These are phyloP conservation scores for Fusarium piperis DNA, from an alignment of 2,329 filamentous ascomycete species.

Conservation along the genomic window DNA sequence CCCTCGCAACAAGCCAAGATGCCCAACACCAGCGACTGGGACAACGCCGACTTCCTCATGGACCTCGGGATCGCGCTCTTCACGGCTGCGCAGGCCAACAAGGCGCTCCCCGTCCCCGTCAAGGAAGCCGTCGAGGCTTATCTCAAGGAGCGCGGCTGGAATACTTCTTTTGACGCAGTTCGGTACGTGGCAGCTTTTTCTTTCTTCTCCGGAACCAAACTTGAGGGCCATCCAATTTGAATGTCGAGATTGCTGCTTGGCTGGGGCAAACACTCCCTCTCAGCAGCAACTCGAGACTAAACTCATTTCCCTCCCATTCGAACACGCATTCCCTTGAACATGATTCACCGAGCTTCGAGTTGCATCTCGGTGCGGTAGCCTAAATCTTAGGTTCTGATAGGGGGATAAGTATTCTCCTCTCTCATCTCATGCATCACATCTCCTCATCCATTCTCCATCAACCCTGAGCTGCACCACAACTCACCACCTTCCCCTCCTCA, in stretches of 20 bases:
- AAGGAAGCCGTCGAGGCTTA: constrained; percentile 46
- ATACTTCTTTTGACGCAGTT: constrained; percentile 56
- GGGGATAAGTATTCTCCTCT: constrained; percentile 2
- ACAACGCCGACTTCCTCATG: constrained; percentile 46
- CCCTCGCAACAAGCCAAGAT: constrained; percentile 21
- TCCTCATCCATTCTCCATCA: background rate
- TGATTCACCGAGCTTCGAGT: background rate
- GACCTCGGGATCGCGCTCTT: constrained; percentile 49
- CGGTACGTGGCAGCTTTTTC: constrained; percentile 48
- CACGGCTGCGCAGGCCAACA: constrained; percentile 39
- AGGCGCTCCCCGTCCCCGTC: constrained; percentile 41
- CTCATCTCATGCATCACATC: background rate
- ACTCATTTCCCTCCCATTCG: background rate
- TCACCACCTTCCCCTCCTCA: background rate
- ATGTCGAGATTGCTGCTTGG: background rate
- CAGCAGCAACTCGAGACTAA: background rate
- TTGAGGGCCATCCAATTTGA: background rate
- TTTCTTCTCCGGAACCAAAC: background rate
- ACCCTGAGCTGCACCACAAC: background rate
- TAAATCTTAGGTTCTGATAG: background rate
- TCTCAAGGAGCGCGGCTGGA: constrained; percentile 46
- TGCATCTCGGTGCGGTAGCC: background rate
- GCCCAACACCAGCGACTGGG: constrained; percentile 43
- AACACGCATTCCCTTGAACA: background rate
- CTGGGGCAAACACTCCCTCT: background rate